phyloP scores from a whole-genome alignment of 805 yeast species.

The Zygosaccharomyces bailii region DNA sequence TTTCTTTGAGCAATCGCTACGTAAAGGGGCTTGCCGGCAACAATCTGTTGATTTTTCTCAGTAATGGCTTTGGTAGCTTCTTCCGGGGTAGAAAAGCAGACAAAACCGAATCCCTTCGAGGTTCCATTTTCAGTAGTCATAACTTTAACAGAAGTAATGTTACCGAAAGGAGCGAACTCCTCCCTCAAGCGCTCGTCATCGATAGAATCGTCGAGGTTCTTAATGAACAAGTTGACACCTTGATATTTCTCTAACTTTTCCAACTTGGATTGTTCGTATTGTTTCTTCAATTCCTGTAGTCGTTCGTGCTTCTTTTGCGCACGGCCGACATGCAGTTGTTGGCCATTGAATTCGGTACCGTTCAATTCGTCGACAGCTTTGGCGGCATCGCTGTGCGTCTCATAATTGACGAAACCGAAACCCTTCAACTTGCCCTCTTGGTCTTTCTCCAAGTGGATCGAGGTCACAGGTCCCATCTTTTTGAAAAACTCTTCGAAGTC shows the following conservation, averaged over 20 bases:
- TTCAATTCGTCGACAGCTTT: conserved; percentile 90
- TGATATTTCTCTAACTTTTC: conserved; percentile 93
- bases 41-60: conserved; percentile 97
- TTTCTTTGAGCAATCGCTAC: conserved; percentile 99
- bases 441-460: conserved; percentile 76
- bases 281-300: conserved; percentile 89
- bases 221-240: conserved; percentile 94
- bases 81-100: conserved; percentile 95
- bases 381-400: conserved; percentile 79
- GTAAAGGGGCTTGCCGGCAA: conserved; percentile 92
- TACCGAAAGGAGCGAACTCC: conserved; percentile 90
- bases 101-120: conserved; percentile 98
- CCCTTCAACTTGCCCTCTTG: conserved; percentile 88
- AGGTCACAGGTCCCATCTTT: conserved; percentile 76
- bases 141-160: conserved; percentile 92
- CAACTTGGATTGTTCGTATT: conserved; percentile 85
- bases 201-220: conserved; percentile 91
- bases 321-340: conserved; percentile 90
- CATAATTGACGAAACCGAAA: conserved; percentile 93
- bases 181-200: conserved; percentile 89
- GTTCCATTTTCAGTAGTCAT: conserved; percentile 93
- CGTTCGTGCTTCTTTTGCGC: conserved; percentile 99
- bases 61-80: conserved; percentile 98
- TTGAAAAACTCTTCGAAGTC: conserved; percentile 70
- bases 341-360: conserved; percentile 80